Evolutionary conservation across 768 basidiomycete species (phyloP).

Genomic region (Lanmaoa rubissima): DNA sequence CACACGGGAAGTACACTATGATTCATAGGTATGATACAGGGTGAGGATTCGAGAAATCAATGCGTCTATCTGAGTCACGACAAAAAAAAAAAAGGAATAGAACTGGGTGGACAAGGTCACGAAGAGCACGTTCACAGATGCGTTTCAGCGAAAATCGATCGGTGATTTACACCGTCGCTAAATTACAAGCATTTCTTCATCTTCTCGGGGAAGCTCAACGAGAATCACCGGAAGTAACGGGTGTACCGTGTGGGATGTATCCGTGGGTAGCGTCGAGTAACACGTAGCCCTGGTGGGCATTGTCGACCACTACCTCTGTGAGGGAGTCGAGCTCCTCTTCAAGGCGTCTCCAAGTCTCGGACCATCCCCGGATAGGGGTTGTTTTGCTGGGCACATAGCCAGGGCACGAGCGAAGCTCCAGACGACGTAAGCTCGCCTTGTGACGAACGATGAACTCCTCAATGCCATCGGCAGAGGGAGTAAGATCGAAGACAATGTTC

Average conservation of each 20-base stretch:
- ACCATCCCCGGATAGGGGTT: slow-evolving; percentile 24
- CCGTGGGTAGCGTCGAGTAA: slow-evolving; percentile 21
- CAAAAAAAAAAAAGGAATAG: background rate
- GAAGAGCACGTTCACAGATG: background rate
- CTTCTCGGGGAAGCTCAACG: slow-evolving; percentile 6
- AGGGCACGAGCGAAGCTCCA: slow-evolving; percentile 27
- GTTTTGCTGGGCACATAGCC: slow-evolving; percentile 21
- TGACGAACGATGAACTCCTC: slow-evolving; percentile 34
- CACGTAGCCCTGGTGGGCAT: slow-evolving; percentile 21
- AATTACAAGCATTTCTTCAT: slow-evolving; percentile 13
- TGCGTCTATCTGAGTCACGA: background rate
- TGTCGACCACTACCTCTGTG: slow-evolving; percentile 21
- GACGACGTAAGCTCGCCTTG: slow-evolving; percentile 23
- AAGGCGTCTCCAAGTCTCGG: slow-evolving; percentile 27
- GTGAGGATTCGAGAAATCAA: background rate
- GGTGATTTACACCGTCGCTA: slow-evolving; percentile 9
- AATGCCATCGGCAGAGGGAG: slow-evolving; percentile 18
- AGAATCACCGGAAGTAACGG: background rate
- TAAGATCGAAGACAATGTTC: slow-evolving; percentile 30
- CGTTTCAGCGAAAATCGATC: background rate
- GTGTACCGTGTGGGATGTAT: slow-evolving; percentile 19
- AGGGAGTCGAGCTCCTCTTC: slow-evolving; percentile 24
- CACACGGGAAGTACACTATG: background rate
- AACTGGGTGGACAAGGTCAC: background rate
- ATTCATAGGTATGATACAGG: background rate